phyloP scores from a whole-genome alignment of 306 rosid genomes.

The Trichosanthes truncata region DNA sequence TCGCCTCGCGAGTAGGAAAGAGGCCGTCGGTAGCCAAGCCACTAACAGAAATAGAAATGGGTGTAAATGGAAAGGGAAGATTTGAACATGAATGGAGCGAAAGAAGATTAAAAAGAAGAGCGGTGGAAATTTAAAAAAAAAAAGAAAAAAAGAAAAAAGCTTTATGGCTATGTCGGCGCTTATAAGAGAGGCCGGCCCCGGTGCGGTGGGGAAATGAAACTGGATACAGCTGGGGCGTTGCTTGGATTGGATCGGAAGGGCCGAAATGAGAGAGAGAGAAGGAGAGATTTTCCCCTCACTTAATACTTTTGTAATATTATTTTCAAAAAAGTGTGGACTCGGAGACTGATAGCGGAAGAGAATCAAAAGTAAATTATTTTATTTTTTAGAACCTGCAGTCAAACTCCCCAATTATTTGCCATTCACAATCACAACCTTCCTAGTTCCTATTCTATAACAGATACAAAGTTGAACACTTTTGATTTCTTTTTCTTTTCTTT shows the following conservation, averaged over 20 bases:
- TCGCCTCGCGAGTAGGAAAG: background rate
- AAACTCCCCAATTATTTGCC: too few species aligned
- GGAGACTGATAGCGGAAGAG: background rate
- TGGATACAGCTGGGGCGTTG: conserved; percentile 8
- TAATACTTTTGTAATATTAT: background rate
- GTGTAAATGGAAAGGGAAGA: background rate
- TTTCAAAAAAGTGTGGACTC: background rate
- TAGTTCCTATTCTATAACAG: too few species aligned
- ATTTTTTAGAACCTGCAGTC: too few species aligned
- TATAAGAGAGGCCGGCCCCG: background rate
- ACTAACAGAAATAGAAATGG: background rate
- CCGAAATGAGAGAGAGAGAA: background rate
- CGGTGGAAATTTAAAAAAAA: too few species aligned
- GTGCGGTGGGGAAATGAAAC: background rate
- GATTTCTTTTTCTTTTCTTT: too few species aligned
- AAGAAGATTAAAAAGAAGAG: background rate
- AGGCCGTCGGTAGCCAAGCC: background rate
- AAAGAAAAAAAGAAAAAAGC: too few species aligned
- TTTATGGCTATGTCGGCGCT: background rate
- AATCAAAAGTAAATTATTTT: background rate
- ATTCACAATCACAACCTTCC: too few species aligned
- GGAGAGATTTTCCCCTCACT: background rate
- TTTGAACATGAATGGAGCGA: background rate
- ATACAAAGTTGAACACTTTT: too few species aligned
- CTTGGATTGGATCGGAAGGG: conserved; percentile 2